These are phyloP conservation scores for Arachnomyces sp. DNA, from an alignment of 2,329 filamentous ascomycete genomes.

Conservation along the genomic window DNA sequence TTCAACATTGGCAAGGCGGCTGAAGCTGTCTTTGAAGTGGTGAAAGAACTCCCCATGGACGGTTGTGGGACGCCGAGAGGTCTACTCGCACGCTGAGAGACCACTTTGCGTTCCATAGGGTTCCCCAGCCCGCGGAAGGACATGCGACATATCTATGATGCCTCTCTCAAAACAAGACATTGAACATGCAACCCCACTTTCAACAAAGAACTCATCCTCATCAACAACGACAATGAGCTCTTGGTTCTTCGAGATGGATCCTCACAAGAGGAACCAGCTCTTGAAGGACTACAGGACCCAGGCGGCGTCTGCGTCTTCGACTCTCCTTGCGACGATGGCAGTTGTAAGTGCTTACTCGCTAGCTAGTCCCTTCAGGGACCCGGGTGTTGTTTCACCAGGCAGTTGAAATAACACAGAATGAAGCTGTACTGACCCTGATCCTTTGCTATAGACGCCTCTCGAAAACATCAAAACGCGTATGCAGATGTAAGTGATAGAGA, in stretches of 20 bases:
- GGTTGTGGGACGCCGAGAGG: constrained; percentile 43
- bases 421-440: constrained; percentile 1
- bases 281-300: constrained; percentile 40
- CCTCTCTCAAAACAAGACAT: constrained; percentile 13
- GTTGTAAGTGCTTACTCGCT: constrained; percentile 29
- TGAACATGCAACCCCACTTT: constrained; percentile 31
- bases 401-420: background rate
- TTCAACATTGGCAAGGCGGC: no score
- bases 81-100: constrained; percentile 41
- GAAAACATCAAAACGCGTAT: constrained; percentile 43
- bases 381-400: no score
- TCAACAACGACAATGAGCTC: constrained; percentile 21
- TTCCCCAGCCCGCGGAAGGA: constrained; percentile 33
- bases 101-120: constrained; percentile 46
- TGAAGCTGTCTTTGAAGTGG: no score
- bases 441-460: constrained; percentile 32
- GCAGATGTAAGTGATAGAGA: constrained; percentile 34
- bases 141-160: constrained; percentile 8
- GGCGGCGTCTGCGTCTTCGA: constrained; percentile 37
- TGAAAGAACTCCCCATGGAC: constrained; percentile 25
- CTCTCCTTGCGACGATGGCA: constrained; percentile 36
- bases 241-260: constrained; percentile 30
- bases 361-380: background rate
- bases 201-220: constrained; percentile 16
- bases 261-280: constrained; percentile 33